These are phyloP conservation scores for Ophiostoma piceae DNA, from an alignment of 2,329 filamentous ascomycete genomes.

Conservation along the genomic window DNA sequence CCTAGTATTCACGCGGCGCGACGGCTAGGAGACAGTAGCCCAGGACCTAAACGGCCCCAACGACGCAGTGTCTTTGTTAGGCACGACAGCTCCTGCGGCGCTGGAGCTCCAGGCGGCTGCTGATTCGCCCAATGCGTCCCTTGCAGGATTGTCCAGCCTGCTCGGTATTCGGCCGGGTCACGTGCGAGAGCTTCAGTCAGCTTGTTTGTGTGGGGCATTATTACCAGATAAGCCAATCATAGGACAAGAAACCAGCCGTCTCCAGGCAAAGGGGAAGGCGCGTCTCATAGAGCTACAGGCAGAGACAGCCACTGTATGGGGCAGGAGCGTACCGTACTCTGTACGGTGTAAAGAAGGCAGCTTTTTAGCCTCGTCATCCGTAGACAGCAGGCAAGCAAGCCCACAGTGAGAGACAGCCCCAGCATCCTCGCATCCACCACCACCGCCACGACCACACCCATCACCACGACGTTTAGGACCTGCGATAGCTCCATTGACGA, in stretches of 20 bases:
- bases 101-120: neutral
- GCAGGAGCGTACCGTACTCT: neutral
- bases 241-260: neutral
- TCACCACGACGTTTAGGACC: neutral
- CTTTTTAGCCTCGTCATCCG: constrained; percentile 52
- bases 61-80: constrained; percentile 1
- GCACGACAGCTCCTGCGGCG: constrained; percentile 13
- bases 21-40: constrained; percentile 10
- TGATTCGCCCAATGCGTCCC: constrained; percentile 14
- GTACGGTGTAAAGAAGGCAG: constrained; percentile 38
- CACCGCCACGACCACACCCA: constrained; percentile 16
- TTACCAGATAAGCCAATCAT: neutral
- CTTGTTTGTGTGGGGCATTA: neutral
- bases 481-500: neutral
- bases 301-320: constrained; percentile 16
- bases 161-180: constrained; percentile 9
- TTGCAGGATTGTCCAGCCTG: neutral
- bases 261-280: constrained; percentile 9
- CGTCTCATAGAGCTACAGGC: constrained; percentile 3
- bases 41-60: constrained; percentile 5
- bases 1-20: constrained; percentile 17
- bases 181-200: neutral
- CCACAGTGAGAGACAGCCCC: constrained; percentile 6
- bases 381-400: constrained; percentile 11
- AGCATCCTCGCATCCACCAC: constrained; percentile 12